These are phyloP conservation scores for Suhomyces emberorum DNA, from an alignment of 805 yeast species.

Conservation along the genomic window DNA sequence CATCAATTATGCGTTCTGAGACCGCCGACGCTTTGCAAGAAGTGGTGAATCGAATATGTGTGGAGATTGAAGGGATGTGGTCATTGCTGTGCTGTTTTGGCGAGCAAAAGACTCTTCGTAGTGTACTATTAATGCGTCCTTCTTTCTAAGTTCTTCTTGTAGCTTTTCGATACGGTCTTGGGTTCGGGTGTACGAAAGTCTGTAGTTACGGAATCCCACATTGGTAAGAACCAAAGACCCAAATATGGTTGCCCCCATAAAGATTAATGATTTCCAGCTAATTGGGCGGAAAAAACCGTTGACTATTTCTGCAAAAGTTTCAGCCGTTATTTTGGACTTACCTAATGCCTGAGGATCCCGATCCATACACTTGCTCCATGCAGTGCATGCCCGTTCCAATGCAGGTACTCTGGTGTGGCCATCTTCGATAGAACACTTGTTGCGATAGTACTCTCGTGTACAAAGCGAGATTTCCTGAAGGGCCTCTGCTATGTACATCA, in stretches of 20 bases:
- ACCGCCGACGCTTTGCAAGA: no score
- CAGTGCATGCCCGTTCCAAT: conserved; percentile 61
- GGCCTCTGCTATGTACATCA: conserved; percentile 56
- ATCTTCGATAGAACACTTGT: conserved; percentile 62
- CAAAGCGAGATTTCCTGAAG: conserved; percentile 66
- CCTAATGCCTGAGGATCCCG: conserved; percentile 68
- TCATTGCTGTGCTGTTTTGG: not conserved
- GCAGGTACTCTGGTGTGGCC: conserved; percentile 62
- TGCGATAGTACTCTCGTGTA: conserved; percentile 61
- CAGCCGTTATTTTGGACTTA: conserved; percentile 71
- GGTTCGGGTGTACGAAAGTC: conserved; percentile 13
- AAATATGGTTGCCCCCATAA: conserved; percentile 42
- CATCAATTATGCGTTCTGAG: no score
- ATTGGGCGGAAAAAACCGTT: conserved; percentile 74
- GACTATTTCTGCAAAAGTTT: conserved; percentile 76
- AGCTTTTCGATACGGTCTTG: not conserved
- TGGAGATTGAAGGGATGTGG: not conserved
- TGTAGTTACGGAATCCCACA: conserved; percentile 42
- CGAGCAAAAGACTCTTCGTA: conserved; percentile 1
- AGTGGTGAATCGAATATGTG: no score
- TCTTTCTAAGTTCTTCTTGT: conserved; percentile 1
- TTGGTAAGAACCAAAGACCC: conserved; percentile 55
- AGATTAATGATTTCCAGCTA: conserved; percentile 61
- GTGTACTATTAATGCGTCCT: conserved; percentile 5
- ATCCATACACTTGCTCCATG: conserved; percentile 82